phyloP scores from a whole-genome alignment of 2,329 filamentous ascomycete genomes.

The Neopestalotiopsis sp. region DNA sequence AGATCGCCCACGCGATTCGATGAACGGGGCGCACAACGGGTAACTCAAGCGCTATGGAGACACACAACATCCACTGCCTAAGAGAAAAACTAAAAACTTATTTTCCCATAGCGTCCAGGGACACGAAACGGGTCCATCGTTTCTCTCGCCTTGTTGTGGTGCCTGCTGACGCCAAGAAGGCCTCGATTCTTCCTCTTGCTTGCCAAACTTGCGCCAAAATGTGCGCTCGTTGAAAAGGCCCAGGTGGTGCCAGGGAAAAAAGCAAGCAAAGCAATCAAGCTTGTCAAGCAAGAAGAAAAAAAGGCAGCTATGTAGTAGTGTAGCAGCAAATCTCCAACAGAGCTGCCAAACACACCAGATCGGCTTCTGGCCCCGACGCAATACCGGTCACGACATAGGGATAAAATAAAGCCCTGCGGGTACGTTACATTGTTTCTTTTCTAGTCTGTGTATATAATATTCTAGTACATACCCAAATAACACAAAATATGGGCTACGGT shows the following conservation, averaged over 20 bases:
- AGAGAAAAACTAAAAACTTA: not conserved
- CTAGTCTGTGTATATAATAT: not conserved
- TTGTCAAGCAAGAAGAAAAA: too few species aligned
- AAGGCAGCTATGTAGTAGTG: too few species aligned
- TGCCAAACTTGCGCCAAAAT: not conserved
- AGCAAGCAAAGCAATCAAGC: not conserved
- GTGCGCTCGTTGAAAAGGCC: not conserved
- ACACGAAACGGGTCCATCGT: constrained; percentile 3
- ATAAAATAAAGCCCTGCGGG: not conserved
- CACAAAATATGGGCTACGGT: not conserved
- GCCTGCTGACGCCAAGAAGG: not conserved
- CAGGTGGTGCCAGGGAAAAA: not conserved
- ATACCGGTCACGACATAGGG: not conserved
- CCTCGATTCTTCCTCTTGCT: not conserved
- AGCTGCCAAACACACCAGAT: not conserved
- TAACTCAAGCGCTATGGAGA: constrained; percentile 7
- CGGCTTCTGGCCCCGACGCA: not conserved
- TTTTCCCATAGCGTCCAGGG: not conserved
- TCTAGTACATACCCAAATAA: not conserved
- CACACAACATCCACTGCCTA: not conserved
- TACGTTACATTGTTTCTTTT: constrained; percentile 1
- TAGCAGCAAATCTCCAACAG: not conserved
- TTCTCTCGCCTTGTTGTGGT: not conserved
- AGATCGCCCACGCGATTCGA: constrained; percentile 15
- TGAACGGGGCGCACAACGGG: constrained; percentile 16